Conservation (phyloP, 345 rosid species). For the Hypericum androsaemum region DNA sequence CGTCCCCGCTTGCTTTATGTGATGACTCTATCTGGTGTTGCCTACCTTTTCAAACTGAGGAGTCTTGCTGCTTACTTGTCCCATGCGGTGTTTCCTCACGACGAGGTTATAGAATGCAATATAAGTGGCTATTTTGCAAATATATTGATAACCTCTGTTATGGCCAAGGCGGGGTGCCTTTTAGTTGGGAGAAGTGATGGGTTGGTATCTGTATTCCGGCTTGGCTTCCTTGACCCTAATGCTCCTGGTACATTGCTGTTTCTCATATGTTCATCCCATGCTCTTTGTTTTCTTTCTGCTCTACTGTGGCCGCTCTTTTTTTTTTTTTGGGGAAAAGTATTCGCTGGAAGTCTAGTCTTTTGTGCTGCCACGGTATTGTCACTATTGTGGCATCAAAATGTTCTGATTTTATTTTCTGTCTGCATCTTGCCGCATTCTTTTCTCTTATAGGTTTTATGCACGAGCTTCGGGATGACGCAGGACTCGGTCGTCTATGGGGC, state of each 20-base stretch:
- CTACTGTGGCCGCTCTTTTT: neutral
- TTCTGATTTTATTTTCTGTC: neutral
- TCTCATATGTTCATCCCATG: neutral
- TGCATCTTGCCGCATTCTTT: neutral
- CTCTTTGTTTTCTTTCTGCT: constrained; percentile 3
- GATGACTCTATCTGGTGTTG: constrained; percentile 55
- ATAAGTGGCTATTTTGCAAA: constrained; percentile 26
- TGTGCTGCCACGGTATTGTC: no score
- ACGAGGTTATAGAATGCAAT: constrained; percentile 40
- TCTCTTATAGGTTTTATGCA: constrained; percentile 40
- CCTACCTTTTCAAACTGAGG: constrained; percentile 45
- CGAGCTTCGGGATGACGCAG: constrained; percentile 72
- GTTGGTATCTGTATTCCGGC: constrained; percentile 48
- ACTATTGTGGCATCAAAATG: no score
- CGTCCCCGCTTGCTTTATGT: constrained; percentile 42
- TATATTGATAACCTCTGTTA: constrained; percentile 36
- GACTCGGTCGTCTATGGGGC: constrained; percentile 75
- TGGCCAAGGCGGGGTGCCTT: constrained; percentile 50
- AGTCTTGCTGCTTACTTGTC: constrained; percentile 31
- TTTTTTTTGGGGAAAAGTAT: neutral
- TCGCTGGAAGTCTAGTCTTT: no score
- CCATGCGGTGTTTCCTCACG: constrained; percentile 34
- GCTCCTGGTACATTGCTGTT: constrained; percentile 41
- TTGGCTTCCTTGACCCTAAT: constrained; percentile 31
- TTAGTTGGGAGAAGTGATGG: constrained; percentile 65